Conservation (phyloP, 208 protist genomes). For the Spongospora subterranea region DNA sequence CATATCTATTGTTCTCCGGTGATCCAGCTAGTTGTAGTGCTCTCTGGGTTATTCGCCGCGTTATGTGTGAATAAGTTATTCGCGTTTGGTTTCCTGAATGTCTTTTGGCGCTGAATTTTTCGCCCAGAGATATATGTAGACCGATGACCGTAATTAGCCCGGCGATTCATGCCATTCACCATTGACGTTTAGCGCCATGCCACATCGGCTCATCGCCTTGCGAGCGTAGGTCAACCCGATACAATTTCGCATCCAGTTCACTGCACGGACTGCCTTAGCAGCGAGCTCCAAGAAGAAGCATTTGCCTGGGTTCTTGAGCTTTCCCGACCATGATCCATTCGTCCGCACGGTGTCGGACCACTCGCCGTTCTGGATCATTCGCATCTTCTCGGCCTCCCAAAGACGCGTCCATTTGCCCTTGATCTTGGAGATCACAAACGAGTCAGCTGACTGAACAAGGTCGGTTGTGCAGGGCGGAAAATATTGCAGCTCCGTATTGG, state of each 20-base stretch:
- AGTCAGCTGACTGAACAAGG: neutral
- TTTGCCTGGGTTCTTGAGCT: conserved; percentile 37
- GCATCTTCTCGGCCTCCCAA: neutral
- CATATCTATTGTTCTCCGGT: conserved; percentile 10
- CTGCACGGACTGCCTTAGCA: neutral
- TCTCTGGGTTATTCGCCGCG: neutral
- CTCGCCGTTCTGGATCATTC: neutral
- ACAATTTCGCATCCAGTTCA: neutral
- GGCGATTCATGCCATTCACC: conserved; percentile 23
- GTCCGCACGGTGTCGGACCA: neutral
- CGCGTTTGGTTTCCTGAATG: neutral
- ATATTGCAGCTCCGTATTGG: neutral
- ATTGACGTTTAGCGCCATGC: neutral
- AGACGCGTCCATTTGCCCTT: neutral
- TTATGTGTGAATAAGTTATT: neutral
- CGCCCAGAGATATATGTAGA: neutral
- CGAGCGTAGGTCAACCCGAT: conserved; percentile 19
- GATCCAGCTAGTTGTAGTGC: neutral
- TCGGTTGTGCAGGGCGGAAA: neutral
- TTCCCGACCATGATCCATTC: neutral
- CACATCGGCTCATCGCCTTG: conserved; percentile 49
- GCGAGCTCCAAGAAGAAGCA: conserved; percentile 9
- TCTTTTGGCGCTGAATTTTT: neutral
- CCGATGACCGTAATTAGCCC: too few relatives aligned
- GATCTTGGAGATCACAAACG: neutral